Percentiles rank a stretch among this genome's conserved stretches.
Evolutionary conservation across 176 grass and related monocot species (phyloP).

Genomic region (Oryza meyeriana): DNA sequence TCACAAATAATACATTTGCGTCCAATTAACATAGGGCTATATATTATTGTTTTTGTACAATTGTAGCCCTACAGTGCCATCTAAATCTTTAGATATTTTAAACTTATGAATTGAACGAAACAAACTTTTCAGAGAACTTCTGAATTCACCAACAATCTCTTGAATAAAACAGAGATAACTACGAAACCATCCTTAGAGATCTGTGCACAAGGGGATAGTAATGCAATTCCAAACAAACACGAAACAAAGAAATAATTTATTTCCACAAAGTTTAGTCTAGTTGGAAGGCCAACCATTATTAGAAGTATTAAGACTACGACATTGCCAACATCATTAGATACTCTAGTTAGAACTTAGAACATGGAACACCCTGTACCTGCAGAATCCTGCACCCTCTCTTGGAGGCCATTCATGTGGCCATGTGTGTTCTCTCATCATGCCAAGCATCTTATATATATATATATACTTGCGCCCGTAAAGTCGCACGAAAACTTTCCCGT

Average conservation of each 20-base stretch:
- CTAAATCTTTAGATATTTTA: not conserved
- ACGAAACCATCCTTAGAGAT: not conserved
- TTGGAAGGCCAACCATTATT: not conserved
- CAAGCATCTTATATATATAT: not conserved
- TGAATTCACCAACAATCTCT: not conserved
- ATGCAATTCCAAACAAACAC: not conserved
- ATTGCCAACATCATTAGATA: not conserved
- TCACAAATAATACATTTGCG: not conserved
- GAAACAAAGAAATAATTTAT: not conserved
- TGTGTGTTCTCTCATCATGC: not conserved
- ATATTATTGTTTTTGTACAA: not conserved
- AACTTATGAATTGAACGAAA: not conserved
- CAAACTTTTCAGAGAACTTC: not conserved
- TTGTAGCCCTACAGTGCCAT: not conserved
- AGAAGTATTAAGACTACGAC: not conserved
- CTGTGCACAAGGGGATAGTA: not conserved
- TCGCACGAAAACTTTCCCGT: not conserved
- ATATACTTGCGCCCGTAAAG: not conserved
- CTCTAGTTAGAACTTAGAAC: constrained; percentile 10
- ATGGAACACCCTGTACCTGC: not conserved
- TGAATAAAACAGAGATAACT: not conserved
- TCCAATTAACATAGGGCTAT: not conserved
- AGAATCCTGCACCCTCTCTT: not conserved
- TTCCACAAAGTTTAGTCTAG: not conserved
- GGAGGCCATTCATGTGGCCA: not conserved